These are phyloP conservation scores for Aureobasidium sp. DNA, from an alignment of 2,329 filamentous ascomycete genomes.

Conservation along the genomic window DNA sequence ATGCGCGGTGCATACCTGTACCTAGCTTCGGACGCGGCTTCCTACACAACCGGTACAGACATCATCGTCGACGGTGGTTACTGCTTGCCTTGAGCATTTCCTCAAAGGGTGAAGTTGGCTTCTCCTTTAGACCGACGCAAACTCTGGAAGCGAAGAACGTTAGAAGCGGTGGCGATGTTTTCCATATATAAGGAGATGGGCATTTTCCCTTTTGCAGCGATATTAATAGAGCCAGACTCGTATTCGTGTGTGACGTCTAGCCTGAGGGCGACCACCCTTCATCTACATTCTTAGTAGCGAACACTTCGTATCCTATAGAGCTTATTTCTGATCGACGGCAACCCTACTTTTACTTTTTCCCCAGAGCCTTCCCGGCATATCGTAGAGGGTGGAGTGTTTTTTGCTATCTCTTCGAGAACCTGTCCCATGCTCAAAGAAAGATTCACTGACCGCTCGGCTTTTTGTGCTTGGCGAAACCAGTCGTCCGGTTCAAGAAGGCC, in stretches of 20 bases:
- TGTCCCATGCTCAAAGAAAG: not conserved
- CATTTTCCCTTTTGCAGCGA: not conserved
- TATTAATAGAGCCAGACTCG: constrained; percentile 6
- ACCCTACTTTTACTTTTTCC: too few species aligned
- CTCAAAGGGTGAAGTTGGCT: not conserved
- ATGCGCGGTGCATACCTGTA: constrained; percentile 79
- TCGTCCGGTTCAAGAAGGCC: not conserved
- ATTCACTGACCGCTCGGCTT: not conserved
- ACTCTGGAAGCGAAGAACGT: not conserved
- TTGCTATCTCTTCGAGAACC: not conserved
- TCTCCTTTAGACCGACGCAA: not conserved
- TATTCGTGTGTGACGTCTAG: not conserved
- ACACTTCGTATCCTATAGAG: too few species aligned
- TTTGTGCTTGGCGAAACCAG: not conserved
- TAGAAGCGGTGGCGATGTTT: not conserved
- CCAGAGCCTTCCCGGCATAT: too few species aligned
- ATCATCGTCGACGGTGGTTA: constrained; percentile 53
- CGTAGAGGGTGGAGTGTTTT: not conserved
- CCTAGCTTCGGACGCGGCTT: constrained; percentile 72
- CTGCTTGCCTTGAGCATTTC: constrained; percentile 4
- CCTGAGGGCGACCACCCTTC: not conserved
- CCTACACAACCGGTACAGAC: constrained; percentile 61
- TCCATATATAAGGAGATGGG: not conserved
- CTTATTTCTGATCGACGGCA: too few species aligned
- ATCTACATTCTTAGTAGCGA: not conserved